Percentiles rank a stretch among this genome's conserved stretches.
Evolutionary conservation across 768 basidiomycete species (phyloP).

Genomic region (Podaxis pistillaris): DNA sequence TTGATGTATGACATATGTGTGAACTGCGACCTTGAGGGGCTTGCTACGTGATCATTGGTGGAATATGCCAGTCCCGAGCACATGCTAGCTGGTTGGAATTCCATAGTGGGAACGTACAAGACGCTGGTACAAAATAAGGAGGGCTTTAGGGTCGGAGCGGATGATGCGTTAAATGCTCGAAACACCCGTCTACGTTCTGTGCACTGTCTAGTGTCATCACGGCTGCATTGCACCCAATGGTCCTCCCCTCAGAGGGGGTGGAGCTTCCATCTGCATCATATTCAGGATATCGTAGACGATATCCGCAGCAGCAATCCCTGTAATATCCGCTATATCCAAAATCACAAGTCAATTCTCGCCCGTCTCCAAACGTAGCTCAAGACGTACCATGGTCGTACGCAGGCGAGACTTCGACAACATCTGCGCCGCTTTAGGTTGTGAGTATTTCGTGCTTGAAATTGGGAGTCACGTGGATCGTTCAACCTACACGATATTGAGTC

Average conservation of each 20-base stretch:
- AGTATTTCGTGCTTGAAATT: background rate
- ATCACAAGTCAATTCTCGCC: background rate
- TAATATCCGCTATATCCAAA: constrained; percentile 52
- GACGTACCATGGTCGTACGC: constrained; percentile 53
- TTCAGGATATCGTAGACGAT: constrained; percentile 30
- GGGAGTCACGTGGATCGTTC: background rate
- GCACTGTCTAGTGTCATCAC: too few relatives aligned
- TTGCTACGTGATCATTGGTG: too few relatives aligned
- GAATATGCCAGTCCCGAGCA: too few relatives aligned
- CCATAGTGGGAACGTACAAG: too few relatives aligned
- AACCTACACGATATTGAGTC: constrained; percentile 73
- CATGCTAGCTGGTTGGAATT: too few relatives aligned
- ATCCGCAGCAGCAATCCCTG: constrained; percentile 63
- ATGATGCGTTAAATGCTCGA: too few relatives aligned
- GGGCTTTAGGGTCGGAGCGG: too few relatives aligned
- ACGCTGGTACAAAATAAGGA: too few relatives aligned
- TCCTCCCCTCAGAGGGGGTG: background rate
- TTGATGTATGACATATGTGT: too few relatives aligned
- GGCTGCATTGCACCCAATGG: background rate
- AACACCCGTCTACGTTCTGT: too few relatives aligned
- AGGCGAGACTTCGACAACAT: constrained; percentile 84
- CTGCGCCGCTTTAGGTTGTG: constrained; percentile 23
- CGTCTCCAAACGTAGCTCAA: background rate
- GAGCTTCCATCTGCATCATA: constrained; percentile 9
- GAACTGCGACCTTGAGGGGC: too few relatives aligned